Evolutionary conservation across 768 basidiomycete species (phyloP), one percentile per base, ranked within the genome.

Genomic region (Chalciporus piperatus): DNA sequence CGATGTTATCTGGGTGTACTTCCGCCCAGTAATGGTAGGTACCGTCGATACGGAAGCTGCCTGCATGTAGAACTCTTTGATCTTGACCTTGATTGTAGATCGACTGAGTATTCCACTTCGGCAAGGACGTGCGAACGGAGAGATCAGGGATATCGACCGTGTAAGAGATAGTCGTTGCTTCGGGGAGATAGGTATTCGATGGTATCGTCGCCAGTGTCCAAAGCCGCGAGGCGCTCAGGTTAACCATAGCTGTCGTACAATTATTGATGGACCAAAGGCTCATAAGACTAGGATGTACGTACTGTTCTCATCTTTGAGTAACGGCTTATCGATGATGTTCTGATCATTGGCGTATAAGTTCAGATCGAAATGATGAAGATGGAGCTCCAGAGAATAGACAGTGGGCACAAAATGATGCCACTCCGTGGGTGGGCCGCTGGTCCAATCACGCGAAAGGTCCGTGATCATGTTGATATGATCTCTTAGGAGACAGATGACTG

Each of bases 391-490:
- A 14, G 68, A 67, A 69, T 98, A 98, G 7, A 83, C 63, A 67
- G 81, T 92, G 0, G 96, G 95, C 19, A 93, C 76, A 67, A 94
- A 98, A 41, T 84, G 85, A 55, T 85, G 74, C 65, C 85, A 89
- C 63, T 92, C 87, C 30, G 79, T 82, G 0, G 86, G 84, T 22
- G 90, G 87, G 4, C 92, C 93, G 11, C 87, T 82, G 20, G 76
- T 78, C 93, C 95, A 98, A 63, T 98, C 96, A 58, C 85, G 89
- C 30, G 85, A 84, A n/a, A 98, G 77, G 67, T 98, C 96, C 4
- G 85, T 85, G 61, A 98, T 81, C 79, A 98, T 90, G 61, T 92
- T 95, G 70, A 94, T 83, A 63, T 98, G 96, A 64, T 98, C 96
- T 39, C 93, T 83, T 11, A 98, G 75, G 17, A 97, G 74, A 63